Evolutionary conservation across 208 protist species (phyloP).

Genomic region (Crithidia sp.): DNA sequence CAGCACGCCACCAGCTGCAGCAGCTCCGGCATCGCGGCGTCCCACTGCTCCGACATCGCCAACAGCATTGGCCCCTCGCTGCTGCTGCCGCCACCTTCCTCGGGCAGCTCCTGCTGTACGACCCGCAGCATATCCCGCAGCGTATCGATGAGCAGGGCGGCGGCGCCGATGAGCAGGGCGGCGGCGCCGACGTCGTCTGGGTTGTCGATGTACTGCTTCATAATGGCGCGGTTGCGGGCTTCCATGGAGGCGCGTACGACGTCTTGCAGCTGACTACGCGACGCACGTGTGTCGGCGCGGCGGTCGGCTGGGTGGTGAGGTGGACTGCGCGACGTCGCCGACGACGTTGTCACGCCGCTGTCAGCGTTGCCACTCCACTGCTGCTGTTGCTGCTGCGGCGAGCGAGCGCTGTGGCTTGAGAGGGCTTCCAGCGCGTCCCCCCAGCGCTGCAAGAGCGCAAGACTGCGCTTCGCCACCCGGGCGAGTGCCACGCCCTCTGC

Average conservation of each 20-base stretch:
- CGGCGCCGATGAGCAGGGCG: conserved; percentile 39
- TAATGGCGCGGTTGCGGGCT: conserved; percentile 42
- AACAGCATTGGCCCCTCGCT: not conserved
- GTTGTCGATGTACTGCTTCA: conserved; percentile 50
- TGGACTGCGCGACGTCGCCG: not conserved
- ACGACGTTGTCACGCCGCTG: not conserved
- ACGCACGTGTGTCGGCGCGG: conserved; percentile 10
- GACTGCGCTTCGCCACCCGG: conserved; percentile 46
- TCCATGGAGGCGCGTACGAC: conserved; percentile 59
- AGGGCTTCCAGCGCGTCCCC: conserved; percentile 14
- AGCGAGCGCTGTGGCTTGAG: not conserved
- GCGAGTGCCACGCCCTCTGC: conserved; percentile 44
- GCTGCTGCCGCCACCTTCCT: not conserved
- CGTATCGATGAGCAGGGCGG: conserved; percentile 38
- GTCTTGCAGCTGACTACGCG: conserved; percentile 44
- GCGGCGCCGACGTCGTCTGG: conserved; percentile 39
- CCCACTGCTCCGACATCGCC: conserved; percentile 9
- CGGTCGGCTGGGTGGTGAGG: not conserved
- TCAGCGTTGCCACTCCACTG: not conserved
- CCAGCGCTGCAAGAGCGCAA: conserved; percentile 55
- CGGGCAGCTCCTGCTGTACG: conserved; percentile 10
- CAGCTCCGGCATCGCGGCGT: conserved; percentile 24
- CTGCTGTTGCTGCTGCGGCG: not conserved
- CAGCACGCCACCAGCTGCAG: conserved; percentile 32
- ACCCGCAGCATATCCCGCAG: conserved; percentile 30